Evolutionary conservation across 805 yeast species (phyloP), one percentile per base, ranked within the genome.

Genomic region (Candida endomychidarum): DNA sequence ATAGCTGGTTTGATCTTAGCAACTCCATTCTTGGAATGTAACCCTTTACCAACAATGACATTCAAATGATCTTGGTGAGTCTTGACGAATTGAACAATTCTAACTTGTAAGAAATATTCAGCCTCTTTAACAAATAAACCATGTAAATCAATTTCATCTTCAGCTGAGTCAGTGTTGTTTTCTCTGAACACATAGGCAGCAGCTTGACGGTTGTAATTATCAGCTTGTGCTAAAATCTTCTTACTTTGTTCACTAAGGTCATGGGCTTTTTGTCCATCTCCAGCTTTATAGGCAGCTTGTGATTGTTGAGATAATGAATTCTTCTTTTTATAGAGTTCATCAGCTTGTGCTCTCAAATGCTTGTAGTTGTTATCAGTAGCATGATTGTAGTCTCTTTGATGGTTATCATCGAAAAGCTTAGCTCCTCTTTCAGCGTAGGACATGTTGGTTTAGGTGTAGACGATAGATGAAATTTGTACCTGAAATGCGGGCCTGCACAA

Each of bases 41-140:
- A 56, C 6, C 97, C 98, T 61, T 91, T 91, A 8, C 98, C 98
- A 8, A 89, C 97, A 58, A 91, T 90, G 15, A 88, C 93, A 47
- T 80, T 77, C 31, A 91, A 65, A 36, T 75, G 77, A 2, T 74
- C 60, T 54, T 86, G 93, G 40, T 76, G 67, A 22, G 73, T 63
- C 17, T 78, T 66, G 11, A 78, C 71, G 39, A 81, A 87, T 19
- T 79, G 80, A n/a, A 74, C 72, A 35, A 91, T 75, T 42, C 98
- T 73, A 45, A 76, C 78, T 50, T 83, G 86, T 48, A 91, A 69
- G 37, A 84, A 78, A 56, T 78, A 83, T 45, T 78, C 78, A 6
- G 97, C 96, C 64, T 91, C 99, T 57, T 81, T 83, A 14, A 91
- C 95, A 52, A 73, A 90, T 21, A 91, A 67, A 0, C 99, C 99